These are phyloP conservation scores for Metarhizium rileyi DNA, from an alignment of 2,329 filamentous ascomycete genomes.

Conservation along the genomic window DNA sequence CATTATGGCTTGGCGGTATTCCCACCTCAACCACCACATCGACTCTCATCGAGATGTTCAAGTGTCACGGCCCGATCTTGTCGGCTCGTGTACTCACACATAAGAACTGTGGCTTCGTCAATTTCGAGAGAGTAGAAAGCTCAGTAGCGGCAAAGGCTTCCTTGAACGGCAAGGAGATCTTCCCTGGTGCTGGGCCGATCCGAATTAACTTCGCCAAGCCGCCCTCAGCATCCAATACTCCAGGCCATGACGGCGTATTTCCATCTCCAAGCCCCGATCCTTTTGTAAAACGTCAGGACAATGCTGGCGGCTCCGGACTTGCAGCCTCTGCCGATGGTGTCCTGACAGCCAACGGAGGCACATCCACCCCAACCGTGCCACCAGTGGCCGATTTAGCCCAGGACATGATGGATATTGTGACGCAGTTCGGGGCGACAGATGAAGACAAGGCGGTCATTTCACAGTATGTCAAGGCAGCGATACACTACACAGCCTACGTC, in stretches of 20 bases:
- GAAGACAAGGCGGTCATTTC: slow-evolving; percentile 68
- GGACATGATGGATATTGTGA: slow-evolving; percentile 78
- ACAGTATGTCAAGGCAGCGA: slow-evolving; percentile 63
- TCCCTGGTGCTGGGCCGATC: slow-evolving; percentile 89
- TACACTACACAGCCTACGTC: slow-evolving; percentile 61
- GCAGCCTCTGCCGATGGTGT: slow-evolving; percentile 22
- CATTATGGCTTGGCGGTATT: slow-evolving; percentile 95
- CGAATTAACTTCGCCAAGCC: slow-evolving; percentile 97
- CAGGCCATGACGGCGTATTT: slow-evolving; percentile 78
- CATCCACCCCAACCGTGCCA: slow-evolving; percentile 54
- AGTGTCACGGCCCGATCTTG: slow-evolving; percentile 80
- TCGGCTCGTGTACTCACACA: slow-evolving; percentile 91
- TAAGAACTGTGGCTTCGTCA: slow-evolving; percentile 98
- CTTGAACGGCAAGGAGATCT: slow-evolving; percentile 96
- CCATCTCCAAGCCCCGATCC: slow-evolving; percentile 88
- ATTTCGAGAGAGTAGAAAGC: slow-evolving; percentile 86
- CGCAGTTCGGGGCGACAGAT: slow-evolving; percentile 75
- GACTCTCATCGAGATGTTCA: slow-evolving; percentile 90
- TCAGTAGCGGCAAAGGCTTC: slow-evolving; percentile 79
- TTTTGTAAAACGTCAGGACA: slow-evolving; percentile 49
- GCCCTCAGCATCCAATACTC: slow-evolving; percentile 79
- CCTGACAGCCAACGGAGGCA: not conserved
- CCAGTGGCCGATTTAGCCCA: slow-evolving; percentile 67
- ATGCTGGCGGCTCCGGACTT: slow-evolving; percentile 24
- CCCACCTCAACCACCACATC: slow-evolving; percentile 94